A percentile compares a stretch with the other conserved stretches of the same genome.
Conservation (phyloP, 1,284 basidiomycete genomes). For the Cutaneotrichosporon arboriforme region DNA sequence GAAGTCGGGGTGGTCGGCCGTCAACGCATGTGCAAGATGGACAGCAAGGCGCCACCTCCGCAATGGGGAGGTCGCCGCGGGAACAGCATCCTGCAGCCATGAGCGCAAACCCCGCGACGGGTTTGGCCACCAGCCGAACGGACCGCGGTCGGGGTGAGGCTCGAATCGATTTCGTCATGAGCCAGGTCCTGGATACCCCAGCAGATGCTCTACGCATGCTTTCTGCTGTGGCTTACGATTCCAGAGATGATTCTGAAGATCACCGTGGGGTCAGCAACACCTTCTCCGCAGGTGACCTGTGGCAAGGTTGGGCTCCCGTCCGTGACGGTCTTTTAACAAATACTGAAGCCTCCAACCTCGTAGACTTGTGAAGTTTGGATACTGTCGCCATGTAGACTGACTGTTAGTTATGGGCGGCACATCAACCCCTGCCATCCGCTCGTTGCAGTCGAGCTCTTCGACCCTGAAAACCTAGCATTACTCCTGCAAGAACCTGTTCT, state of each 20-base stretch:
- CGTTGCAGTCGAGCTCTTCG: conserved; percentile 16
- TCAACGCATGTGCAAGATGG: too few species aligned
- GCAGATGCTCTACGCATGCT: conserved; percentile 22
- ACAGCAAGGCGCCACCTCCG: too few species aligned
- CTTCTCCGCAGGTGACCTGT: conserved; percentile 9
- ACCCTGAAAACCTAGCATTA: conserved; percentile 6
- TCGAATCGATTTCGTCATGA: too few species aligned
- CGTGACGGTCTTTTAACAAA: conserved; percentile 21
- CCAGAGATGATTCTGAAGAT: too few species aligned
- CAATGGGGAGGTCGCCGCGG: too few species aligned
- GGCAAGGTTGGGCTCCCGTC: conserved; percentile 22
- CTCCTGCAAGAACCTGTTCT: conserved; percentile 18
- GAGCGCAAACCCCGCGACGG: too few species aligned
- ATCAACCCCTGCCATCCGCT: conserved; percentile 20
- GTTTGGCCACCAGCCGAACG: too few species aligned
- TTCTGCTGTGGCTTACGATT: conserved; percentile 16
- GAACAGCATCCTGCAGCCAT: too few species aligned
- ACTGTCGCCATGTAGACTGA: background rate
- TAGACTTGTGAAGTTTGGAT: conserved; percentile 7
- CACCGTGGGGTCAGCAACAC: too few species aligned
- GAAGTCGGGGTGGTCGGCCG: too few species aligned
- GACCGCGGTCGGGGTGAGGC: too few species aligned
- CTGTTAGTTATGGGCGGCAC: conserved; percentile 11
- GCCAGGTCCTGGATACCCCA: conserved; percentile 23
- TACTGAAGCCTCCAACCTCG: conserved; percentile 13